Evolutionary conservation across 73 alveolate species (phyloP).

Genomic region (Uronychia binucleata): DNA sequence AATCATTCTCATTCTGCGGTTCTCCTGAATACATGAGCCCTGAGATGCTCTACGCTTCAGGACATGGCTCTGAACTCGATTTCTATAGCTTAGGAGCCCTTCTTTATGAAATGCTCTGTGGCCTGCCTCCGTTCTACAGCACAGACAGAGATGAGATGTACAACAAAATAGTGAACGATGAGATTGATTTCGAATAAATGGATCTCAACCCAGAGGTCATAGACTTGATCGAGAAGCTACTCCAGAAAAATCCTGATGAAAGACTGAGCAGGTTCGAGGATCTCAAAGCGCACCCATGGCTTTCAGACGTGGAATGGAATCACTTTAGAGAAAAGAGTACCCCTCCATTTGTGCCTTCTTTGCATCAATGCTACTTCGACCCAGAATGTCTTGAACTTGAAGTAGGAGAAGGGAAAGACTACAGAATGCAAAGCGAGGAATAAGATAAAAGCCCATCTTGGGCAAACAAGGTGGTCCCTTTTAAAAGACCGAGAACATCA

Average conservation of each 20-base stretch:
- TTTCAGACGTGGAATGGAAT: conserved; percentile 25
- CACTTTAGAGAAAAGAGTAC: background rate
- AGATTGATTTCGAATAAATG: conserved; percentile 5
- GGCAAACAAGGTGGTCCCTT: conserved; percentile 13
- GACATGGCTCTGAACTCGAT: conserved; percentile 78
- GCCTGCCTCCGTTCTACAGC: conserved; percentile 79
- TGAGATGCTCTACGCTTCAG: conserved; percentile 71
- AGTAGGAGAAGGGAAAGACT: conserved; percentile 23
- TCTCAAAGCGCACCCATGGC: conserved; percentile 40
- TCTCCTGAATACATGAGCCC: conserved; percentile 85
- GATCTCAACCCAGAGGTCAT: conserved; percentile 28
- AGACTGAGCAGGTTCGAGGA: conserved; percentile 38
- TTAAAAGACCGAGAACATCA: conserved; percentile 24
- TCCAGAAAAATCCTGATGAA: conserved; percentile 72
- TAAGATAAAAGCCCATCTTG: background rate
- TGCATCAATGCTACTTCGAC: conserved; percentile 38
- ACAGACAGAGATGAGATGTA: conserved; percentile 45
- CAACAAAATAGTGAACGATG: conserved; percentile 34
- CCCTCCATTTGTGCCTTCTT: conserved; percentile 39
- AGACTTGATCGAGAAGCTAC: conserved; percentile 58
- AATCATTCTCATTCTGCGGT: conserved; percentile 66
- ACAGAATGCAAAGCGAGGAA: background rate
- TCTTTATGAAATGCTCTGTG: conserved; percentile 80
- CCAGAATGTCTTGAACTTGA: conserved; percentile 43
- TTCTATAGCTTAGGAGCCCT: conserved; percentile 83